Percentiles rank a stretch among this genome's conserved stretches.
phyloP scores from a whole-genome alignment of 106 monocot species.

The Agapanthus africanus region DNA sequence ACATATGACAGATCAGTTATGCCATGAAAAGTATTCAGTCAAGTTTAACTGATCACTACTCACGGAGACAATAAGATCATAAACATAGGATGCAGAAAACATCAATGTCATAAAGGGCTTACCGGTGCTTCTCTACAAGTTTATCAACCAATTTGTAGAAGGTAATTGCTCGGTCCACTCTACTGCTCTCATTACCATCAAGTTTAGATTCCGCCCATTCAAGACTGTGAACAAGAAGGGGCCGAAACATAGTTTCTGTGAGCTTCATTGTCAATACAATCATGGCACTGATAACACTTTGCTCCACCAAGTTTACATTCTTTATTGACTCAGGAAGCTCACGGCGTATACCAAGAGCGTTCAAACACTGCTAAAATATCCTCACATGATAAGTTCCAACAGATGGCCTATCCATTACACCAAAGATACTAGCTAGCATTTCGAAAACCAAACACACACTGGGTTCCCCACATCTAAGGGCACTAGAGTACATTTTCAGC shows the following conservation, averaged over 20 bases:
- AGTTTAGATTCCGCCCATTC: constrained; percentile 84
- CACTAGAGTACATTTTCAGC: constrained; percentile 42
- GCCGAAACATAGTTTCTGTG: constrained; percentile 89
- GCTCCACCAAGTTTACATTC: constrained; percentile 48
- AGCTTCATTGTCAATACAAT: constrained; percentile 65
- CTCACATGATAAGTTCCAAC: constrained; percentile 60
- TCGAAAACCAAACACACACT: constrained; percentile 67
- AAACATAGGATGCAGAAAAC: not conserved
- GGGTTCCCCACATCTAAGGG: constrained; percentile 56
- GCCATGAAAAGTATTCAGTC: not conserved
- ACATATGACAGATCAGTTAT: not conserved
- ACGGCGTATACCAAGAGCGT: constrained; percentile 74
- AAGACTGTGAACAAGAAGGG: constrained; percentile 69
- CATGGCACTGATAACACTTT: constrained; percentile 61
- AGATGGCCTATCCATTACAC: constrained; percentile 67
- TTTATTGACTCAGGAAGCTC: constrained; percentile 42
- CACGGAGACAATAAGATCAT: not conserved
- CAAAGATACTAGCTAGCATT: constrained; percentile 52
- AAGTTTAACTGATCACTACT: not conserved
- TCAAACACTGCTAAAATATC: constrained; percentile 66
- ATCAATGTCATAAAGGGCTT: not conserved
- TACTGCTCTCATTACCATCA: constrained; percentile 33
- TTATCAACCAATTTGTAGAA: constrained; percentile 83
- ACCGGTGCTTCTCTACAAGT: constrained; percentile 81
- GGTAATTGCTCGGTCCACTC: constrained; percentile 55